Conservation (phyloP, 2,329 filamentous ascomycete species). For the Byssochlamys sp. region DNA sequence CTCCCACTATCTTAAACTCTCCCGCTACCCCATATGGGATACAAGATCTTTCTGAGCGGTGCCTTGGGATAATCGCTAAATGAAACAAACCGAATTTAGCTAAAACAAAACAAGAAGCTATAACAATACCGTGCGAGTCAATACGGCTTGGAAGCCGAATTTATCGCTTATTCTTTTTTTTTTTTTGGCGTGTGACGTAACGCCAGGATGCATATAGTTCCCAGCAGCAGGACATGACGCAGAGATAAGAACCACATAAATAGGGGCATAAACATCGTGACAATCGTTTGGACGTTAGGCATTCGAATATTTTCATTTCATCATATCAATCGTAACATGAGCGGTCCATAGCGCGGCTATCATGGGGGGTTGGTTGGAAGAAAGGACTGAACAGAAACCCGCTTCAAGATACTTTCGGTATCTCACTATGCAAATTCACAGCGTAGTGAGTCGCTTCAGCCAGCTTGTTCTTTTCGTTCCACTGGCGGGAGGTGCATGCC, state of each 20-base stretch:
- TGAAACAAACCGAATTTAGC: background rate
- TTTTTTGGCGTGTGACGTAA: background rate
- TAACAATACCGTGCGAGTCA: background rate
- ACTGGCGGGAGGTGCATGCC: conserved; percentile 15
- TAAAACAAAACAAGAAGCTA: background rate
- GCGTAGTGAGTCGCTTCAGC: conserved; percentile 35
- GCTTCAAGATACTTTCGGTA: background rate
- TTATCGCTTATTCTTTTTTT: background rate
- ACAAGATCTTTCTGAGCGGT: background rate
- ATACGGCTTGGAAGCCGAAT: background rate
- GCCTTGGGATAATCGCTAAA: background rate
- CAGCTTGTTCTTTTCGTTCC: conserved; percentile 31
- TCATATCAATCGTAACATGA: conserved; percentile 4
- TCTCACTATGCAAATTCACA: conserved; percentile 10
- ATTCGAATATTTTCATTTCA: conserved; percentile 1
- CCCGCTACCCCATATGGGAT: background rate
- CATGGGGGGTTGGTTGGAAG: background rate
- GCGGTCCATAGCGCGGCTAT: background rate
- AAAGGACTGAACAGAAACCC: background rate
- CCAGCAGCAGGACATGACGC: background rate
- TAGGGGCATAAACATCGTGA: background rate
- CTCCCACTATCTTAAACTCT: background rate
- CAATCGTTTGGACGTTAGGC: background rate
- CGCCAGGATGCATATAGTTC: background rate
- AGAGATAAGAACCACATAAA: background rate